Evolutionary conservation across 495 filamentous ascomycete genomes (phyloP), one percentile per base, ranked within the genome.

Genomic region (Aspergillus saccharolyticus): DNA sequence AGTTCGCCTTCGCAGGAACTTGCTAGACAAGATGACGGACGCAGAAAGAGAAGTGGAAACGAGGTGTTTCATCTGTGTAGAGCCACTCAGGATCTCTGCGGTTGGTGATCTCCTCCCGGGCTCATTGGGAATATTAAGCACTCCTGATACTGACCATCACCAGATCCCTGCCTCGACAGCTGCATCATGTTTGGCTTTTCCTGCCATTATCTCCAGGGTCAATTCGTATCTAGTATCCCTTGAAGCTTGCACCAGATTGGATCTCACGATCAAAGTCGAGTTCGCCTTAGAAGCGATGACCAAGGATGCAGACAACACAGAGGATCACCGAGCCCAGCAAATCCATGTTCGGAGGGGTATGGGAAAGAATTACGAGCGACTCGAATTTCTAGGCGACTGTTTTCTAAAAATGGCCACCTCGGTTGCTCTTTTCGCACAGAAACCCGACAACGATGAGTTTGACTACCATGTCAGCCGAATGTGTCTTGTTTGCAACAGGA

Each of bases 361-460:
- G 94, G 94, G 93, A 12, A 90, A 86, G 54, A 97, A 97, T 61
- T 98, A 98, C 63, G 94, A 98, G 70, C 83, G 94, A 22, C 83
- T 97, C 1, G 94, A 98, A 57, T 95, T 97, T 60, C 77, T 97
- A 15, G 94, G 94, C 0, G 94, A 98, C 69, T 88, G 86, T 50
- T 97, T 96, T 67, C 79, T 98, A 44, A 98, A 98, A 75, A 91
- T 96, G 86, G 89, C 89, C 42, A 97, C 94, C 10, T 90, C 93
- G 0, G 90, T 98, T 19, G 80, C 90, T 19, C 75, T 95, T 5
- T 97, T 86, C 63, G 83, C 83, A 5, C 78, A 83, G 20, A 85
- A 87, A 21, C 90, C 91, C 0, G 83, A 88, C 53, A 82, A 88
- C 58, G 81, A 91, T 63, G 95, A 98, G 65, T 93, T 85, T 54